Evolutionary conservation across 306 rosid genomes (phyloP).

Genomic region (Adenanthera pavonina): DNA sequence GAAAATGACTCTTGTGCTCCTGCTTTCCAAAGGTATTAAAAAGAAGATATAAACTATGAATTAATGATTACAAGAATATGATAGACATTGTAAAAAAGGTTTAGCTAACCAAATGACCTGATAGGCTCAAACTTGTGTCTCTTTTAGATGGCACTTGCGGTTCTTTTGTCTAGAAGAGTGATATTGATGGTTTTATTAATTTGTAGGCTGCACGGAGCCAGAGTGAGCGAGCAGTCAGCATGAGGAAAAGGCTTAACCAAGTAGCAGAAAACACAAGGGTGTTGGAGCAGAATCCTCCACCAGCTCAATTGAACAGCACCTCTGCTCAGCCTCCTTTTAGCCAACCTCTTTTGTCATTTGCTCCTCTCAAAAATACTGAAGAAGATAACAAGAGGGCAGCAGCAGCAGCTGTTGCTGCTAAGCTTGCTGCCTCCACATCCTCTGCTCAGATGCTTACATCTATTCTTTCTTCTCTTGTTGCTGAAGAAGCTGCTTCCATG

Average conservation of each 20-base stretch:
- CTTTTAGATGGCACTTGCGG: background rate
- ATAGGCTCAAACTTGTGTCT: background rate
- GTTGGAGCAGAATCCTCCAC: conserved; percentile 49
- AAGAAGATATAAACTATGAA: background rate
- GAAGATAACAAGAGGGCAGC: conserved; percentile 71
- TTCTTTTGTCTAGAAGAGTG: background rate
- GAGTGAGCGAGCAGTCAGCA: conserved; percentile 58
- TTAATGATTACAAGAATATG: background rate
- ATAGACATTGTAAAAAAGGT: background rate
- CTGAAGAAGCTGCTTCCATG: conserved; percentile 78
- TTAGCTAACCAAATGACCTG: background rate
- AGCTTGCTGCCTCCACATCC: conserved; percentile 75
- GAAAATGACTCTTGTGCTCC: background rate
- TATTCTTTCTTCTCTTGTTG: conserved; percentile 74
- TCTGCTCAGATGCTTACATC: conserved; percentile 81
- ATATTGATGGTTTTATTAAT: conserved; percentile 19
- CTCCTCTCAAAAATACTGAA: conserved; percentile 55
- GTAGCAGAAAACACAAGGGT: conserved; percentile 53
- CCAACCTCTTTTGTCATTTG: conserved; percentile 54
- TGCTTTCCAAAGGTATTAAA: background rate
- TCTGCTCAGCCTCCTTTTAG: conserved; percentile 45
- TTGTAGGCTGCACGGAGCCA: conserved; percentile 66
- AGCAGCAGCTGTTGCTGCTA: conserved; percentile 78
- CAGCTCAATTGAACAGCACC: conserved; percentile 45
- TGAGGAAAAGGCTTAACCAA: conserved; percentile 53